phyloP scores from a whole-genome alignment of 495 filamentous ascomycete genomes.

The Aspergillus steynii region DNA sequence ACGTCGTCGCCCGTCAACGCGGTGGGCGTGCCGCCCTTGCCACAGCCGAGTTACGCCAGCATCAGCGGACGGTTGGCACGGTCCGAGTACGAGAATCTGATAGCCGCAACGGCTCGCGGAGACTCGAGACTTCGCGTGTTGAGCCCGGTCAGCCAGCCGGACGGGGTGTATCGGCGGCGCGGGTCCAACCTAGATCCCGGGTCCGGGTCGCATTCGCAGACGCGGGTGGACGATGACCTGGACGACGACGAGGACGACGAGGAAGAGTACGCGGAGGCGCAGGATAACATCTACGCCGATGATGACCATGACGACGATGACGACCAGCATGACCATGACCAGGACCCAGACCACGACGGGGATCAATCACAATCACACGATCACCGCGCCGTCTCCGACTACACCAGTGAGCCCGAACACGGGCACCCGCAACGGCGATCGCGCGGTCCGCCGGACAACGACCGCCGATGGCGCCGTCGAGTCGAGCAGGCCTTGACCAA shows the following conservation, averaged over 20 bases:
- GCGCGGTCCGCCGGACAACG: slow-evolving; percentile 16
- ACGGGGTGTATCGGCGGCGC: slow-evolving; percentile 59
- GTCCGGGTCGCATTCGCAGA: slow-evolving; percentile 12
- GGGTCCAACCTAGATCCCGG: slow-evolving; percentile 31
- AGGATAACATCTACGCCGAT: slow-evolving; percentile 39
- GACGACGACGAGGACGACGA: slow-evolving; percentile 49
- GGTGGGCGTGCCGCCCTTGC: slow-evolving; percentile 37
- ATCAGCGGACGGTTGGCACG: slow-evolving; percentile 34
- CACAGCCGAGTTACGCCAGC: slow-evolving; percentile 35
- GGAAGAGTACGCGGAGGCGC: slow-evolving; percentile 45
- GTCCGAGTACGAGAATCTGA: slow-evolving; percentile 27
- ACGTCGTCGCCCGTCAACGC: slow-evolving; percentile 47
- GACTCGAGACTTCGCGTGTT: slow-evolving; percentile 60
- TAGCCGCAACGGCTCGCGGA: slow-evolving; percentile 13
- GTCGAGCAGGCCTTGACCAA: slow-evolving; percentile 87
- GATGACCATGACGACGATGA: slow-evolving; percentile 34
- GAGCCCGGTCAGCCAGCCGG: slow-evolving; percentile 78
- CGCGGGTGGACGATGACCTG: slow-evolving; percentile 33
- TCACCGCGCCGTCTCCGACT: neutral
- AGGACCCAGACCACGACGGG: slow-evolving; percentile 8
- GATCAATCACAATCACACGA: slow-evolving; percentile 3
- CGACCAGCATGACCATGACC: slow-evolving; percentile 18
- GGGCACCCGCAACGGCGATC: slow-evolving; percentile 12
- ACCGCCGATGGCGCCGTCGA: slow-evolving; percentile 69
- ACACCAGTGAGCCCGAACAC: slow-evolving; percentile 2